Evolutionary conservation across 768 basidiomycete species (phyloP).

Genomic region (Neoboletus subvelutipes): DNA sequence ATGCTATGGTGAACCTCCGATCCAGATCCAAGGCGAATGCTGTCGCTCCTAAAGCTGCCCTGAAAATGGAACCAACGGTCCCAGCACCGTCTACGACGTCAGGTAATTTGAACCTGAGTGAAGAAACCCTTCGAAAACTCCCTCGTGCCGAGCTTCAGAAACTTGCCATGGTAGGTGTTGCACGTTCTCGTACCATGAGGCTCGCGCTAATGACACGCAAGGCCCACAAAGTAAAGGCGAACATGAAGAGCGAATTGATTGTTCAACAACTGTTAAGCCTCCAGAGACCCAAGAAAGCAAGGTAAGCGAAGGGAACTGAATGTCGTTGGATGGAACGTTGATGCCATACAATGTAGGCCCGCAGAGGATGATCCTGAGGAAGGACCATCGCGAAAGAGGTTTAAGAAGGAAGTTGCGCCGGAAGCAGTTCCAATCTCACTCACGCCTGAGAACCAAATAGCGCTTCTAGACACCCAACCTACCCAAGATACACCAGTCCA

Average conservation of each 20-base stretch:
- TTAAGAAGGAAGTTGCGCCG: neutral
- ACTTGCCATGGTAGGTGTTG: constrained; percentile 21
- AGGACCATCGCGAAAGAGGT: constrained; percentile 18
- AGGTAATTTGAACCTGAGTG: constrained; percentile 3
- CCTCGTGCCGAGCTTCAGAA: constrained; percentile 28
- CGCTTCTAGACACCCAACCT: neutral
- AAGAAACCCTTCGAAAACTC: constrained; percentile 22
- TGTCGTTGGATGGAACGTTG: neutral
- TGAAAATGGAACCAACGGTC: neutral
- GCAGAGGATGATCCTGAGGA: constrained; percentile 7
- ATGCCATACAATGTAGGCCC: neutral
- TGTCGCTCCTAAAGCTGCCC: neutral
- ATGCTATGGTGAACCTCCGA: constrained; percentile 10
- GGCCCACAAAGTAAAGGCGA: constrained; percentile 25
- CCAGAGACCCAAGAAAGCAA: constrained; percentile 6
- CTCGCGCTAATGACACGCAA: constrained; percentile 6
- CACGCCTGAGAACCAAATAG: neutral
- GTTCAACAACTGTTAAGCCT: constrained; percentile 20
- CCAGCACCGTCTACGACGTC: neutral
- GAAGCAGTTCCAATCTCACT: neutral
- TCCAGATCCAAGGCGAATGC: constrained; percentile 7
- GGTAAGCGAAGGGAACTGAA: constrained; percentile 8
- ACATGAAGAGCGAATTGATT: constrained; percentile 28
- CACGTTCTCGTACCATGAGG: neutral
- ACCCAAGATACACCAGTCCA: neutral